Conservation (phyloP, 495 filamentous ascomycete genomes). For the Bacidia rubella region DNA sequence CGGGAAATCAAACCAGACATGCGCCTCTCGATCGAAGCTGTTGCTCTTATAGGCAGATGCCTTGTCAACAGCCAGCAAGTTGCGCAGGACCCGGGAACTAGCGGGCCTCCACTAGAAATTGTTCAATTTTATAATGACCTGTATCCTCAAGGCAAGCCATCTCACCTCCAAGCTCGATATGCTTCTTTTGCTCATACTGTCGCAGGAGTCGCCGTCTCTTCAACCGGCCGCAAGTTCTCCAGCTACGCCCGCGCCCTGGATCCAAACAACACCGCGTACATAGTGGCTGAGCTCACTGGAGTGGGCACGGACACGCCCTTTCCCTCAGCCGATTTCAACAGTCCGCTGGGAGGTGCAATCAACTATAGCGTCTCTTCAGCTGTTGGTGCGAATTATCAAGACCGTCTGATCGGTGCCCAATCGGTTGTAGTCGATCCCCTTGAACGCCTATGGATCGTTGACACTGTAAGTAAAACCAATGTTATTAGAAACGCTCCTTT, state of each 20-base stretch:
- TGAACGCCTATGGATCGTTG: conserved; percentile 35
- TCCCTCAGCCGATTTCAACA: conserved; percentile 28
- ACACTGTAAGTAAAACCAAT: too few species aligned
- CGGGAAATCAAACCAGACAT: too few species aligned
- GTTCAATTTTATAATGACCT: conserved; percentile 19
- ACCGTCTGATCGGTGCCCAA: conserved; percentile 34
- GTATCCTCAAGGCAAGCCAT: conserved; percentile 15
- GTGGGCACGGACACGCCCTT: conserved; percentile 28
- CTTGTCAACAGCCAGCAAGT: too few species aligned
- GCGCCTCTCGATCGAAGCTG: too few species aligned
- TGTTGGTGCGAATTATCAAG: conserved; percentile 25
- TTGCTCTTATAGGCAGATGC: too few species aligned
- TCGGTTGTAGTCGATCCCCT: conserved; percentile 31
- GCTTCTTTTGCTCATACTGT: too few species aligned
- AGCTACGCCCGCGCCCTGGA: conserved; percentile 33
- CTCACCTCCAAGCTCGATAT: too few species aligned
- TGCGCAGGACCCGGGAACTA: too few species aligned
- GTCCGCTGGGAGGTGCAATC: conserved; percentile 30
- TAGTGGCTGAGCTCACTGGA: conserved; percentile 31
- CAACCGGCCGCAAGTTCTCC: conserved; percentile 30
- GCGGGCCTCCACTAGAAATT: too few species aligned
- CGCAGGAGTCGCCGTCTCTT: conserved; percentile 32
- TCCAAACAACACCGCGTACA: conserved; percentile 27
- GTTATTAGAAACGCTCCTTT: too few species aligned
- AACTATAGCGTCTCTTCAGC: conserved; percentile 31